A percentile compares a stretch with the other conserved stretches of the same genome.
These are phyloP conservation scores for Tetraselmis chui DNA, from an alignment of 139 green algal genomes.

Conservation along the genomic window DNA sequence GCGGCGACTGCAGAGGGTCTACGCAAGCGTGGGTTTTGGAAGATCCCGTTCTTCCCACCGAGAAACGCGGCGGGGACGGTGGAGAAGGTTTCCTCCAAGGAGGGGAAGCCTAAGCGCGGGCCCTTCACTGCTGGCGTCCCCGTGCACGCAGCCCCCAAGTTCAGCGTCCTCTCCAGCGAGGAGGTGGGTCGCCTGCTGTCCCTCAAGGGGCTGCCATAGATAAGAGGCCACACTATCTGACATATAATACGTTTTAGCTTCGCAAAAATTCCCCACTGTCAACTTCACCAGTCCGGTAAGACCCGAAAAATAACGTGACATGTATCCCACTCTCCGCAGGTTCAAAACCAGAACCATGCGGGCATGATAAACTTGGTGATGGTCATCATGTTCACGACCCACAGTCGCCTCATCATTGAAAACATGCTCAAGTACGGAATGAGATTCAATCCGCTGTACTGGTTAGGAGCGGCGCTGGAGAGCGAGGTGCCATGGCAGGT, in stretches of 20 bases:
- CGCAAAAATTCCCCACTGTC: too few species aligned
- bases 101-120: background rate
- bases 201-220: too few species aligned
- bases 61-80: background rate
- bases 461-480: constrained; percentile 15
- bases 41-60: background rate
- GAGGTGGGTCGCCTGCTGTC: background rate
- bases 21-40: background rate
- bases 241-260: too few species aligned
- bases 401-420: constrained; percentile 79
- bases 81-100: background rate
- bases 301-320: too few species aligned
- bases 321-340: too few species aligned
- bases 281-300: too few species aligned
- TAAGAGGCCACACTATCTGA: too few species aligned
- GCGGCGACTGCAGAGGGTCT: too few species aligned
- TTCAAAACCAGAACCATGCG: constrained; percentile 3
- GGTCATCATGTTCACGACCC: constrained; percentile 65
- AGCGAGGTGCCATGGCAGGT: background rate
- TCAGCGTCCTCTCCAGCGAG: constrained; percentile 2
- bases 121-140: background rate
- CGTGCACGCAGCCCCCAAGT: constrained; percentile 2
- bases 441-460: constrained; percentile 55
- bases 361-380: constrained; percentile 69
- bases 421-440: constrained; percentile 82